These are phyloP conservation scores for Penicillium sp. DNA, from an alignment of 2,329 filamentous ascomycete species.

Conservation along the genomic window DNA sequence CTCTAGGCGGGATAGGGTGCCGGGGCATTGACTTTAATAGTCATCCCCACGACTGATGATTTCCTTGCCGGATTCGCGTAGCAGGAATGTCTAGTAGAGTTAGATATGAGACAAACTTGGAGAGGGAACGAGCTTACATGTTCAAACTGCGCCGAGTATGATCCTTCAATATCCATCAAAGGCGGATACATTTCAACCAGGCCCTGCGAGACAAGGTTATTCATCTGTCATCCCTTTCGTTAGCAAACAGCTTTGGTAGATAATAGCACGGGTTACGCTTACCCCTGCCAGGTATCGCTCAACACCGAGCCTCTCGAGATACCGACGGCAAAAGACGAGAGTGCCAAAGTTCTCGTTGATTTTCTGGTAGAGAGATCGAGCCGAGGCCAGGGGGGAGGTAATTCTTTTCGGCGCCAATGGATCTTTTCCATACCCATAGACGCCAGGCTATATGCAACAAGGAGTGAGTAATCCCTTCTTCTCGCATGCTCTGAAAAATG, in stretches of 20 bases:
- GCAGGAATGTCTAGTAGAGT: slow-evolving; percentile 51
- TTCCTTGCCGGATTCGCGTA: slow-evolving; percentile 54
- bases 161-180: slow-evolving; percentile 61
- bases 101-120: slow-evolving; percentile 15
- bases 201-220: slow-evolving; percentile 60
- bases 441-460: slow-evolving; percentile 44
- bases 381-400: slow-evolving; percentile 53
- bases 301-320: slow-evolving; percentile 65
- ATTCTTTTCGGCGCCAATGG: slow-evolving; percentile 40
- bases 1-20: background rate
- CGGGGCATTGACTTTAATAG: background rate
- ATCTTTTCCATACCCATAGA: slow-evolving; percentile 58
- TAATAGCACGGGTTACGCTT: slow-evolving; percentile 28
- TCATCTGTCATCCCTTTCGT: slow-evolving; percentile 50
- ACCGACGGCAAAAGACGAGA: slow-evolving; percentile 64
- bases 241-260: background rate
- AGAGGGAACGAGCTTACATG: slow-evolving; percentile 45
- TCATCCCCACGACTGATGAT: slow-evolving; percentile 33
- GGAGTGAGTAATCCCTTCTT: background rate
- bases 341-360: slow-evolving; percentile 67
- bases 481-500: background rate
- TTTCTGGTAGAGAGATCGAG: slow-evolving; percentile 60
- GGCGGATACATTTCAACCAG: slow-evolving; percentile 62
- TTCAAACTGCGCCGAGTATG: slow-evolving; percentile 68
- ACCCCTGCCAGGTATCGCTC: slow-evolving; percentile 63